These are phyloP conservation scores for Umbilicaria muhlenbergii DNA, from an alignment of 495 filamentous ascomycete species.

Conservation along the genomic window DNA sequence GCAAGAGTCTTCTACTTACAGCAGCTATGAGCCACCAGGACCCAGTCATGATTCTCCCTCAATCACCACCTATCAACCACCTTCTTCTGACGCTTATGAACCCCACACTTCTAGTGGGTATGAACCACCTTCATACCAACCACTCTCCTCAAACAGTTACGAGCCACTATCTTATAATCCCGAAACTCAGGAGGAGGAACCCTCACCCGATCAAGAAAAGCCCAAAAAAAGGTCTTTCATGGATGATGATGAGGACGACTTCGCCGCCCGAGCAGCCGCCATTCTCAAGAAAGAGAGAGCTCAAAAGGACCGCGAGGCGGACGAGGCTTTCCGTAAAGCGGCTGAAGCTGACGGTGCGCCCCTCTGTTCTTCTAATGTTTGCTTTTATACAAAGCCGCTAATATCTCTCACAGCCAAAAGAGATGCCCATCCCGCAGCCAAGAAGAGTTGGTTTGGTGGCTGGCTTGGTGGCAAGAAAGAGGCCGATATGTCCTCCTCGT, in stretches of 20 bases:
- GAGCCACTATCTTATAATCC: slow-evolving; percentile 23
- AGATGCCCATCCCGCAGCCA: slow-evolving; percentile 23
- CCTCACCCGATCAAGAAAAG: slow-evolving; percentile 30
- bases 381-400: background rate
- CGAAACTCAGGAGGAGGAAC: slow-evolving; percentile 15
- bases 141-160: slow-evolving; percentile 5
- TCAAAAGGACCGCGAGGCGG: slow-evolving; percentile 36
- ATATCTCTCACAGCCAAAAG: slow-evolving; percentile 23
- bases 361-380: background rate
- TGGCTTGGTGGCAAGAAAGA: slow-evolving; percentile 76
- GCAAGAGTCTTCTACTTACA: background rate
- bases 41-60: slow-evolving; percentile 6
- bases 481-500: slow-evolving; percentile 18
- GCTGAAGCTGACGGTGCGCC: slow-evolving; percentile 66
- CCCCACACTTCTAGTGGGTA: slow-evolving; percentile 9
- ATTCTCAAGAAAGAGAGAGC: slow-evolving; percentile 37
- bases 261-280: slow-evolving; percentile 33
- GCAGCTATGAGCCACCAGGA: background rate
- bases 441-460: slow-evolving; percentile 74
- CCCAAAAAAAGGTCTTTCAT: slow-evolving; percentile 67
- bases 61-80: slow-evolving; percentile 1
- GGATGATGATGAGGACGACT: slow-evolving; percentile 50
- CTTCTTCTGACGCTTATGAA: background rate
- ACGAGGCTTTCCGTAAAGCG: slow-evolving; percentile 66
- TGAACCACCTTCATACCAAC: slow-evolving; percentile 12